phyloP scores from a whole-genome alignment of 371 early-diverging fungal species.

The Mucor mucedo region DNA sequence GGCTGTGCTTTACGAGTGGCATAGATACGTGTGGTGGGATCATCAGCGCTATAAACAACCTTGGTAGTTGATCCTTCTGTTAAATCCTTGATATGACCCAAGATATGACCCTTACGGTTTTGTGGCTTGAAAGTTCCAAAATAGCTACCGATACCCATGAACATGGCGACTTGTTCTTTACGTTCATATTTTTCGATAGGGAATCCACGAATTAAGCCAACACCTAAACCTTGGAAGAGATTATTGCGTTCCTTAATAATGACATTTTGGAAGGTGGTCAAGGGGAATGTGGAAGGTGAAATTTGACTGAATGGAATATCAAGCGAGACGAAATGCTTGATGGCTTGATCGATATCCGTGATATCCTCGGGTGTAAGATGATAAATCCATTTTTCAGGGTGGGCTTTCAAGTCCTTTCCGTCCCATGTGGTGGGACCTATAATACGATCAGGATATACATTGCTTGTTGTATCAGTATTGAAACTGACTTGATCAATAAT shows the following conservation, averaged over 20 bases:
- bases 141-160: constrained; percentile 53
- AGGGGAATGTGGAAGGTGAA: constrained; percentile 33
- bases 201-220: constrained; percentile 46
- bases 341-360: constrained; percentile 38
- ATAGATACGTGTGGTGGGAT: constrained; percentile 54
- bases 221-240: constrained; percentile 44
- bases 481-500: not conserved
- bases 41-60: constrained; percentile 39
- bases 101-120: constrained; percentile 48
- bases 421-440: constrained; percentile 46
- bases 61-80: constrained; percentile 45
- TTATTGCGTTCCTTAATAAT: constrained; percentile 29
- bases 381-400: constrained; percentile 49
- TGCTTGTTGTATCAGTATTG: too few relatives aligned
- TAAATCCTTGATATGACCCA: constrained; percentile 54
- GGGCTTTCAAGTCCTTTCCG: constrained; percentile 41
- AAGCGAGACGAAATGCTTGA: constrained; percentile 37
- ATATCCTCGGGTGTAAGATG: constrained; percentile 43
- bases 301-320: constrained; percentile 38
- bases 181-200: constrained; percentile 42
- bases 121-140: constrained; percentile 47
- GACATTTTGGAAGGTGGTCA: constrained; percentile 34
- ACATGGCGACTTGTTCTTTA: constrained; percentile 44
- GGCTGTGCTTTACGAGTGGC: constrained; percentile 55
- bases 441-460: constrained; percentile 43